Evolutionary conservation across 148 eudicot species (phyloP), one percentile per base, ranked within the genome.

Genomic region (Polygonum aviculare): DNA sequence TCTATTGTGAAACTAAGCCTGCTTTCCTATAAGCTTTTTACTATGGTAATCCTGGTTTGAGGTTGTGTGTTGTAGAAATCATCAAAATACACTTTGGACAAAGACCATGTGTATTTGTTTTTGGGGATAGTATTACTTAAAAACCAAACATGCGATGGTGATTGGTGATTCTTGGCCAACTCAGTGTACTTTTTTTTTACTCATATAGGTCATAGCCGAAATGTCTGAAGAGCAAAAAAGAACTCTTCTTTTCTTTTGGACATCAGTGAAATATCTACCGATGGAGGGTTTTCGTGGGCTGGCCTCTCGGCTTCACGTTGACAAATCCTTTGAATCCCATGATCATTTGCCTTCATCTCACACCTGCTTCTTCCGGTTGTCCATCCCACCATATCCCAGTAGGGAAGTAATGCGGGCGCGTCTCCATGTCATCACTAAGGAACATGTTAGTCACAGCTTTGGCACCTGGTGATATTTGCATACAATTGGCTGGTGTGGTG

Each of bases 161-260:
- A 63, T 33, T 26, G 69, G 69, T 63, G 39, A 63, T 31, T 63
- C 16, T 12, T 63, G 31, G 40, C 18, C 6, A 31, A 26, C 16
- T 55, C 11, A 21, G 21, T 55, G 3, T 3, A 31, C 33, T 62
- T 12, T 31, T 63, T 26, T 12, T 3, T 31, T 22, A 2, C 4
- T 65, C 16, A 3, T 78, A 78, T 85, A 92, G 98, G 85, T 87
- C 71, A 88, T 94, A 12, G 90, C 59, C 65, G 73, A 74, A 65
- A 88, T 94, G 88, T 81, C 83, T 33, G 82, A 84, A 31, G 88
- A 88, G 80, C 92, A 92, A 83, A 92, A 78, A 83, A 90, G 72
- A 76, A 83, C 82, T 16, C 93, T 94, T 74, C 98, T 94, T 70
- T 92, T 90, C 90, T 94, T 94, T 75, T 94, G 98, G 98, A 94